Evolutionary conservation across 768 basidiomycete species (phyloP).

Genomic region (Cystofilobasidium bisporidii): DNA sequence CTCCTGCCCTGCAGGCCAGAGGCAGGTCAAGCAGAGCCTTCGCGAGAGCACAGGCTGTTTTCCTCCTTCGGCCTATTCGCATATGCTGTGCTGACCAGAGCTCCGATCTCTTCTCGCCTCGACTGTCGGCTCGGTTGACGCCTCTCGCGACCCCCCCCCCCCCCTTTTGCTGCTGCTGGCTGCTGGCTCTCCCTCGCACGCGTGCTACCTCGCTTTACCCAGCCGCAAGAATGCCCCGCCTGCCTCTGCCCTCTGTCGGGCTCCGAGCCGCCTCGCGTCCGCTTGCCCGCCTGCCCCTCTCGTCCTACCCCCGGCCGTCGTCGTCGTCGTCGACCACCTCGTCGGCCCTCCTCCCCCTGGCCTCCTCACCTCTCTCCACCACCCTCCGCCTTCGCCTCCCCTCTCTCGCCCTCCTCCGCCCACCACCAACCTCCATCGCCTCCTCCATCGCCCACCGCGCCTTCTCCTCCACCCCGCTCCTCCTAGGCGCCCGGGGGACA

Average conservation of each 20-base stretch:
- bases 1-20: too few species aligned
- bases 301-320: not conserved
- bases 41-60: too few species aligned
- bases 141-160: not conserved
- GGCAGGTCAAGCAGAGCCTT: too few species aligned
- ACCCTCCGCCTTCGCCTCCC: slow-evolving; percentile 42
- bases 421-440: not conserved
- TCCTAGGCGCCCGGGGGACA: slow-evolving; percentile 56
- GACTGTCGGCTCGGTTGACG: not conserved
- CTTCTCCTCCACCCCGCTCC: slow-evolving; percentile 21
- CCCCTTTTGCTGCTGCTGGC: not conserved
- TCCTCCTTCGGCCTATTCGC: too few species aligned
- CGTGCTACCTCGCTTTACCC: not conserved
- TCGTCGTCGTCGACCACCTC: not conserved
- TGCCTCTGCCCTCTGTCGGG: not conserved
- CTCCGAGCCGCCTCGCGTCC: not conserved
- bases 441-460: slow-evolving; percentile 7
- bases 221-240: not conserved
- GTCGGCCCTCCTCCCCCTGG: not conserved
- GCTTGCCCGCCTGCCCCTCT: not conserved
- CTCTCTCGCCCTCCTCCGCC: slow-evolving; percentile 26
- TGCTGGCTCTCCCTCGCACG: not conserved
- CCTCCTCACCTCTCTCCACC: slow-evolving; percentile 30
- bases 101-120: too few species aligned
- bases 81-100: too few species aligned